Conservation (phyloP, 257 asterid genomes). For the Solanum neorickii region DNA sequence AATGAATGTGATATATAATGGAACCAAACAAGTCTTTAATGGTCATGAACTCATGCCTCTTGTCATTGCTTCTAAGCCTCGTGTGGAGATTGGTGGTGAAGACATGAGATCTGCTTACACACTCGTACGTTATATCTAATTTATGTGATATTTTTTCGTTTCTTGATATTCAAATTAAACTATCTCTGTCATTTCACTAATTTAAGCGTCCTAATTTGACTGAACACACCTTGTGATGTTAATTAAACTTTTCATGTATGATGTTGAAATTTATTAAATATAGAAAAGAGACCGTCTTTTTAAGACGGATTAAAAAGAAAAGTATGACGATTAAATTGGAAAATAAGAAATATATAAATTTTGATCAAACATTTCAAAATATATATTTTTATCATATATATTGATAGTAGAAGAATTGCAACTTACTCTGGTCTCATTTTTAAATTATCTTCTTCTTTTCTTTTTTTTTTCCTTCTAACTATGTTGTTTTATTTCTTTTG, state of each 20-base stretch:
- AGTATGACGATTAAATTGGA: not conserved
- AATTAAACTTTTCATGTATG: not conserved
- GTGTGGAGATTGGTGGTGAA: conserved; percentile 72
- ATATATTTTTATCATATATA: not conserved
- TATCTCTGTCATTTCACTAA: not conserved
- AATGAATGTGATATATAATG: conserved; percentile 34
- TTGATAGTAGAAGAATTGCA: no score
- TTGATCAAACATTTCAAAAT: not conserved
- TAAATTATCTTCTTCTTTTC: not conserved
- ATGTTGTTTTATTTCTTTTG: conserved; percentile 5
- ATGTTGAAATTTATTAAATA: no score
- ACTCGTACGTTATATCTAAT: conserved; percentile 21
- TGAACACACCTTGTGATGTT: no score
- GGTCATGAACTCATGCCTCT: conserved; percentile 84
- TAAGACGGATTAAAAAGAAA: no score
- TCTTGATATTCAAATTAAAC: not conserved
- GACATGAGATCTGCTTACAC: conserved; percentile 84
- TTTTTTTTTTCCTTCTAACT: not conserved
- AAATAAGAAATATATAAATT: not conserved
- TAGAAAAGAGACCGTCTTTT: no score
- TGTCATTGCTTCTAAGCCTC: conserved; percentile 38
- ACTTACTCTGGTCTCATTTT: not conserved
- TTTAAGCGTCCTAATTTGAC: no score
- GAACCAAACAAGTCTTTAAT: conserved; percentile 50
- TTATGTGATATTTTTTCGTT: not conserved